Conservation (phyloP, 1,284 basidiomycete genomes). For the Moesziomyces aphidis region DNA sequence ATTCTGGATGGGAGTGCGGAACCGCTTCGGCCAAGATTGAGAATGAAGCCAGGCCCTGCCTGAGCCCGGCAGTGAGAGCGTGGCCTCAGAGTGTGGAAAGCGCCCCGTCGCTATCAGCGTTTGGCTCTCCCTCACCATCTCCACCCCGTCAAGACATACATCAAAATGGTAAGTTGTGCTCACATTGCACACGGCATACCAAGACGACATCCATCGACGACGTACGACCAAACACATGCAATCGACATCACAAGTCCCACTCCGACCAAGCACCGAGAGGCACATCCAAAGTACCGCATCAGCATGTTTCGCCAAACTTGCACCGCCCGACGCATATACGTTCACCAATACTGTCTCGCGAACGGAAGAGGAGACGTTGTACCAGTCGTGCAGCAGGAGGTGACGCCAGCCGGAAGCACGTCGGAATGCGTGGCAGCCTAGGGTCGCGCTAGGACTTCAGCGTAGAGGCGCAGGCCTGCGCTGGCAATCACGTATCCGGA, state of each 20-base stretch:
- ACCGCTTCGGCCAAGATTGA: not conserved
- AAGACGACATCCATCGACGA: constrained; percentile 21
- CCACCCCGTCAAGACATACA: constrained; percentile 47
- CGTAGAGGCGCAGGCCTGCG: too few species aligned
- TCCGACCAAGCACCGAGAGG: not conserved
- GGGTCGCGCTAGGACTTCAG: too few species aligned
- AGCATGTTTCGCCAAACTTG: not conserved
- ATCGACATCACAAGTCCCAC: constrained; percentile 4
- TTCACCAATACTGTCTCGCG: too few species aligned
- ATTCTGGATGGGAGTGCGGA: not conserved
- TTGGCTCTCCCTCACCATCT: constrained; percentile 38
- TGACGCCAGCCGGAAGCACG: too few species aligned
- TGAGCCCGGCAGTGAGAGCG: not conserved
- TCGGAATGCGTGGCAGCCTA: too few species aligned
- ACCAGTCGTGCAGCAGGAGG: too few species aligned
- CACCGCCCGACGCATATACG: too few species aligned
- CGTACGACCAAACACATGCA: not conserved
- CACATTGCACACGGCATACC: constrained; percentile 3
- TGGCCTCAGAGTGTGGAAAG: constrained; percentile 15
- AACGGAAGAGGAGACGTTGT: too few species aligned
- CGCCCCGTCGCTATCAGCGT: constrained; percentile 36
- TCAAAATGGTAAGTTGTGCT: constrained; percentile 55
- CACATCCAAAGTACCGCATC: not conserved
- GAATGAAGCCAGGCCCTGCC: not conserved
- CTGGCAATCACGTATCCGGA: too few species aligned